These are phyloP conservation scores for Glycine tomentella DNA, from an alignment of 306 rosid species.

Conservation along the genomic window DNA sequence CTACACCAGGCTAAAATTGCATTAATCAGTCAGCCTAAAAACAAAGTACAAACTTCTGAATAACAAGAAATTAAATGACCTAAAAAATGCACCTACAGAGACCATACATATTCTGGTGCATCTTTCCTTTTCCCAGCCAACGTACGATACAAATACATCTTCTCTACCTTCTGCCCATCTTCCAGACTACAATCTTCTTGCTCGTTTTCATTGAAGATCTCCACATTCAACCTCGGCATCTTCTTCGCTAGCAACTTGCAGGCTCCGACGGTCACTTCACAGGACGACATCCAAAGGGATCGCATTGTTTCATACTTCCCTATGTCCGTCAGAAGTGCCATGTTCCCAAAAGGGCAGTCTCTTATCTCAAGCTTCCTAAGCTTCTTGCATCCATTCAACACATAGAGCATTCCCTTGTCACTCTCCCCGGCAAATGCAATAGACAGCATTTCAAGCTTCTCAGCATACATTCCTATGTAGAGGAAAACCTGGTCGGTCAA, in stretches of 20 bases:
- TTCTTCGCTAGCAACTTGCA: constrained; percentile 75
- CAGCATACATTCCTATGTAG: constrained; percentile 90
- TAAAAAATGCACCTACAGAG: constrained; percentile 66
- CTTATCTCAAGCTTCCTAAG: constrained; percentile 94
- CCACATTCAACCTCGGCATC: constrained; percentile 89
- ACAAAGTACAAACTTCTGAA: constrained; percentile 60
- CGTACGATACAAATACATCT: constrained; percentile 88
- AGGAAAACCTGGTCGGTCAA: constrained; percentile 82
- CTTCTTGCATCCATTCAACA: constrained; percentile 93
- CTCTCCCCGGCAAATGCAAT: constrained; percentile 90
- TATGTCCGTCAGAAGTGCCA: constrained; percentile 81
- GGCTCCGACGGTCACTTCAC: constrained; percentile 80
- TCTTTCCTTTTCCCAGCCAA: constrained; percentile 80
- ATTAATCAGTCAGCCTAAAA: constrained; percentile 59
- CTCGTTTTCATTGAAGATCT: constrained; percentile 79
- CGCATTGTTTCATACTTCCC: constrained; percentile 99
- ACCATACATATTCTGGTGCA: constrained; percentile 88
- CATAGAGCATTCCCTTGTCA: constrained; percentile 89
- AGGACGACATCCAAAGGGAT: constrained; percentile 99
- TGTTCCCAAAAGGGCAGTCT: constrained; percentile 85
- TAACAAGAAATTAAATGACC: constrained; percentile 44
- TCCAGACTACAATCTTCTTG: constrained; percentile 52
- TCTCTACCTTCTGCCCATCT: constrained; percentile 71
- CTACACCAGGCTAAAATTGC: constrained; percentile 57
- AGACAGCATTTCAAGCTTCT: constrained; percentile 91